These are phyloP conservation scores for Didymella glomerata DNA, from an alignment of 2,329 filamentous ascomycete species.

Conservation along the genomic window DNA sequence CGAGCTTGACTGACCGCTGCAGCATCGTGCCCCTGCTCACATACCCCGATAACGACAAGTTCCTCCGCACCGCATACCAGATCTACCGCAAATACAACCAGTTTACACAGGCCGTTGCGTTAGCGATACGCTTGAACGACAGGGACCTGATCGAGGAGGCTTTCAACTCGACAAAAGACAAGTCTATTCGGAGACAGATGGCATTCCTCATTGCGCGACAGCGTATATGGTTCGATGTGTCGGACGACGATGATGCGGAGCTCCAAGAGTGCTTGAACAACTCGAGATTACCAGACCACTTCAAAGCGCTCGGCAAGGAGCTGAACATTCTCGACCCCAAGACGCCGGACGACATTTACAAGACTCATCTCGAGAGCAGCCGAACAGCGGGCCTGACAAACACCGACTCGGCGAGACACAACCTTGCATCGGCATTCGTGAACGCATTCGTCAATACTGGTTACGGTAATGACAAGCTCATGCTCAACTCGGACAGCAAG, in stretches of 20 bases:
- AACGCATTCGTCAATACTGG: conserved; percentile 97
- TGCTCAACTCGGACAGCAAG: conserved; percentile 85
- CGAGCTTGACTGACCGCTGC: conserved; percentile 30
- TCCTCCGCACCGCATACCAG: conserved; percentile 88
- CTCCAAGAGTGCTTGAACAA: conserved; percentile 87
- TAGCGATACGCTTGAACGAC: conserved; percentile 94
- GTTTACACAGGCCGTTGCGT: conserved; percentile 88
- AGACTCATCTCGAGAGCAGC: conserved; percentile 96
- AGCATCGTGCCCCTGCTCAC: conserved; percentile 97
- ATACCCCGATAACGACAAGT: conserved; percentile 95
- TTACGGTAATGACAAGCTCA: conserved; percentile 96
- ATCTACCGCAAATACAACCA: conserved; percentile 96
- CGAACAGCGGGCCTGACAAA: conserved; percentile 93
- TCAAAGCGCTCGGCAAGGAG: conserved; percentile 93
- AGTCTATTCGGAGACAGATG: conserved; percentile 88
- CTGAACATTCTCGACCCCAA: conserved; percentile 97
- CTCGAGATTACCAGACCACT: conserved; percentile 86
- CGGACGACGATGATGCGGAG: conserved; percentile 76
- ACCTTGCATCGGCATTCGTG: conserved; percentile 93
- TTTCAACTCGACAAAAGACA: conserved; percentile 81
- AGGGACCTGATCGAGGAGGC: conserved; percentile 80
- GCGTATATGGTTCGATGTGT: conserved; percentile 80
- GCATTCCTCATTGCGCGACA: conserved; percentile 92
- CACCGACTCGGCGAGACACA: conserved; percentile 93
- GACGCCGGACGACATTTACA: conserved; percentile 98